Evolutionary conservation across 805 yeast species (phyloP), one percentile per base, ranked within the genome.

Genomic region (Starmerella asiatica): DNA sequence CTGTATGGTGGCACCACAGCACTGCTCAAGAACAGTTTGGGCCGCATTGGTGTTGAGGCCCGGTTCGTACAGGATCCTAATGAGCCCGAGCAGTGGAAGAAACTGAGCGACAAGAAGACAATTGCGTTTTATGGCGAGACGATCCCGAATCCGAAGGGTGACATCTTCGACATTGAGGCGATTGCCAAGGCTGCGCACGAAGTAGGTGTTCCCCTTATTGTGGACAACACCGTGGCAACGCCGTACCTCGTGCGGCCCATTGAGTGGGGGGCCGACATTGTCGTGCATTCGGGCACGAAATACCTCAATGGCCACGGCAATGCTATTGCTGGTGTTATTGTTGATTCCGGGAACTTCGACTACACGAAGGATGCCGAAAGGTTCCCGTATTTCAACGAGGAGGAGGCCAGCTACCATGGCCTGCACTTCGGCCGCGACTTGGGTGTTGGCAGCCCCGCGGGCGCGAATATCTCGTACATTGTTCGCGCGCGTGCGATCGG

Each of bases 261-360:
- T 61, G 67, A 68, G 29, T 78, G 72, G 52, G 94, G 88, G 35
- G 94, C 79, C 23, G 96, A 88, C 58, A 61, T 84, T 48, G 75
- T 88, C n/a, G 64, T 88, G 71, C 95, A 86, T 58, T 83, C 95
- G 1, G 94, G 85, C 1, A 86, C 95, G 1, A 86, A 86, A 57
- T 88, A 79, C 61, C 79, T 84, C 54, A 95, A 94, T 29, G 96
- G 97, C n/a, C 95, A 86, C 60, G 81, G 93, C 5, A 96, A 86
- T 57, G 62, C 85, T 32, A 64, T 86, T 37, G 85, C 94, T 4
- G 96, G 97, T 26, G 65, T 79, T 20, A 69, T 88, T 49, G 70
- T 88, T 35, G 95, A 88, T 59, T 74, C 85, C 28, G 95, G 96
- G 51, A 86, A 80, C 37, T 88, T 88, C 70, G 93, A 88, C 55